A percentile compares a stretch with the other conserved stretches of the same genome.
Conservation (phyloP, 2,329 filamentous ascomycete species). For the Neonectria magnoliae region DNA sequence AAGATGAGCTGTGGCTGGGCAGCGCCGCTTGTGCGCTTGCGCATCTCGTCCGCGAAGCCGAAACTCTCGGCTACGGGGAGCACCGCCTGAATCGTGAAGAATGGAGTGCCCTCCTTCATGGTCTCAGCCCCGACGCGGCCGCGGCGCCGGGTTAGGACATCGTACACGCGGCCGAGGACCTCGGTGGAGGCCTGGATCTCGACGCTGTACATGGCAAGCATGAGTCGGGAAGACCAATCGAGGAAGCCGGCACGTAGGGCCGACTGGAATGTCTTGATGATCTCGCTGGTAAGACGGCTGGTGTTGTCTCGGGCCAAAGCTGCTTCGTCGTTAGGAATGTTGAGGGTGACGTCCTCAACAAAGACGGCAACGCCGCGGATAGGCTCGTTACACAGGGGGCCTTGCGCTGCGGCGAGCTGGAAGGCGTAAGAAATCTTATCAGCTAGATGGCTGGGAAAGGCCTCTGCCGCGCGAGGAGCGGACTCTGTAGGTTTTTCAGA, state of each 20-base stretch:
- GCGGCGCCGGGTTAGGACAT: conserved; percentile 93
- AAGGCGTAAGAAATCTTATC: conserved; percentile 96
- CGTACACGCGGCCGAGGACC: conserved; percentile 94
- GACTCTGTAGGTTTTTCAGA: conserved; percentile 45
- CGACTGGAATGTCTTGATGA: conserved; percentile 88
- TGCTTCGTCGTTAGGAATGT: conserved; percentile 62
- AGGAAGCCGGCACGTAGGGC: conserved; percentile 87
- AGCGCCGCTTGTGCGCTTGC: conserved; percentile 89
- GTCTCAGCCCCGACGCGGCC: conserved; percentile 89
- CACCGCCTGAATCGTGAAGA: conserved; percentile 90
- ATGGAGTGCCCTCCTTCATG: conserved; percentile 94
- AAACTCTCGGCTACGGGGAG: conserved; percentile 95
- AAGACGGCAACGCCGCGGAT: conserved; percentile 93
- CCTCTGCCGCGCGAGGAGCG: conserved; percentile 56
- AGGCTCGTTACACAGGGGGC: conserved; percentile 91
- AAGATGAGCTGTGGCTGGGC: conserved; percentile 95
- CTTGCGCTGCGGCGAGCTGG: conserved; percentile 88
- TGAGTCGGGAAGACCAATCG: conserved; percentile 94
- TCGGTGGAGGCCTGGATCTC: conserved; percentile 98
- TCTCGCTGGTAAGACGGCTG: conserved; percentile 87
- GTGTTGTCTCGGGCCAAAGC: conserved; percentile 71
- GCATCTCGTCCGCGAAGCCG: conserved; percentile 95
- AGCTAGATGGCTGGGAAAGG: conserved; percentile 74
- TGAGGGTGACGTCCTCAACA: conserved; percentile 79
- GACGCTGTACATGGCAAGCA: conserved; percentile 97